Percentiles rank a stretch among this genome's conserved stretches.
Evolutionary conservation across 305 asterid genomes (phyloP).

Genomic region (Solanum hybrid): DNA sequence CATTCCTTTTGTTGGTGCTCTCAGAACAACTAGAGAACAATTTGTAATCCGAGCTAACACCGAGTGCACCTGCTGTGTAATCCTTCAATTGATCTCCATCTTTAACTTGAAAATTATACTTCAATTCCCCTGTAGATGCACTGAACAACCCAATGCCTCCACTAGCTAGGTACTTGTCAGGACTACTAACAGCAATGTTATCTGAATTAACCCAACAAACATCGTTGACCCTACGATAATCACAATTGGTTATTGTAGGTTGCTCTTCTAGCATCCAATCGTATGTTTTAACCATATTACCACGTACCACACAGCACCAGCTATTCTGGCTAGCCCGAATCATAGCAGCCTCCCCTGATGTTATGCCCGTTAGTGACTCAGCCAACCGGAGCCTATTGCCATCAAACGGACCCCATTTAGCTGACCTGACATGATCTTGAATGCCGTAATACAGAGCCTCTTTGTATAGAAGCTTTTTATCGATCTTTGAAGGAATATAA

Average conservation of each 20-base stretch:
- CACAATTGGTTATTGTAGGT: not conserved
- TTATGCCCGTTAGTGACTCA: constrained; percentile 38
- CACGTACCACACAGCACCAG: not conserved
- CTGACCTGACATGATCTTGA: constrained; percentile 56
- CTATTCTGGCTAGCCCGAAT: constrained; percentile 24
- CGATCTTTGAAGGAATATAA: constrained; percentile 38
- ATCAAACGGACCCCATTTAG: constrained; percentile 71
- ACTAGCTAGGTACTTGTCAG: constrained; percentile 56
- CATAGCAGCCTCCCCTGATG: constrained; percentile 43
- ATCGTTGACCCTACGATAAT: not conserved
- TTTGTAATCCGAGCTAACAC: too few species aligned
- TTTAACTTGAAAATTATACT: constrained; percentile 45
- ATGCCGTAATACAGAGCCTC: constrained; percentile 57
- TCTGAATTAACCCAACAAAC: not conserved
- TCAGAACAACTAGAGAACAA: too few species aligned
- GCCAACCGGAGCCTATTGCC: constrained; percentile 52
- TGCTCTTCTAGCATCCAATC: not conserved
- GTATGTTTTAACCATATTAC: not conserved
- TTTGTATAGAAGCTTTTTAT: constrained; percentile 43
- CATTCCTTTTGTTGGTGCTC: too few species aligned
- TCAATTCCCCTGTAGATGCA: constrained; percentile 47
- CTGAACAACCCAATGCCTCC: constrained; percentile 78
- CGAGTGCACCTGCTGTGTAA: constrained; percentile 32
- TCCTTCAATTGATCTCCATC: constrained; percentile 52
- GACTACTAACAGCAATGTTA: constrained; percentile 40